These are phyloP conservation scores for Dictyostelium capitatum DNA, from an alignment of 78 protist species.

Conservation along the genomic window DNA sequence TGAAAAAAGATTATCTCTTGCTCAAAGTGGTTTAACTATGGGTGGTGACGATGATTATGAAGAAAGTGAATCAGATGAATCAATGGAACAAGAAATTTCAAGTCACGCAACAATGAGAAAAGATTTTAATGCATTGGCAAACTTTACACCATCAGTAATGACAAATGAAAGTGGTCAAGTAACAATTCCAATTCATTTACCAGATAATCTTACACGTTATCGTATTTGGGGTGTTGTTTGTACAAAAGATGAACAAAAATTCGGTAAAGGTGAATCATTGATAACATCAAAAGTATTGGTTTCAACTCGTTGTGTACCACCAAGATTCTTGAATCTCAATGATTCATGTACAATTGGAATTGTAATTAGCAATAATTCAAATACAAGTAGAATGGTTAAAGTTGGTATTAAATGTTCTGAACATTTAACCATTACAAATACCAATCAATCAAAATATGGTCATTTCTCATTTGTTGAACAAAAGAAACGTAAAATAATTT, in stretches of 20 bases:
- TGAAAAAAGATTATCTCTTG: background rate
- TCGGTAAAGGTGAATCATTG: slow-evolving; percentile 50
- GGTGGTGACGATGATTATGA: background rate
- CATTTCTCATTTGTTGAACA: slow-evolving; percentile 48
- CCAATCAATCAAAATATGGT: background rate
- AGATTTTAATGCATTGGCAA: slow-evolving; percentile 65
- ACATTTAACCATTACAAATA: background rate
- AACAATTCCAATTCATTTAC: slow-evolving; percentile 51
- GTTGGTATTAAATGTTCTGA: slow-evolving; percentile 58
- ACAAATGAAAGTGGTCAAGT: slow-evolving; percentile 36
- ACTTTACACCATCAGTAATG: slow-evolving; percentile 66
- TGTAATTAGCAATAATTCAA: slow-evolving; percentile 41
- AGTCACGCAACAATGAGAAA: slow-evolving; percentile 23
- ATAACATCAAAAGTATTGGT: slow-evolving; percentile 56
- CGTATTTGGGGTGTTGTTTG: slow-evolving; percentile 77
- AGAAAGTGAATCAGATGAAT: background rate
- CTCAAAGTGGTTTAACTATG: background rate
- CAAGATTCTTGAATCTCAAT: slow-evolving; percentile 55
- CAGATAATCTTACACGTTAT: slow-evolving; percentile 75
- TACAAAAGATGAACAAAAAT: slow-evolving; percentile 42
- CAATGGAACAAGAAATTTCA: slow-evolving; percentile 19
- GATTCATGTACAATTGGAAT: slow-evolving; percentile 42
- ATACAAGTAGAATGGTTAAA: slow-evolving; percentile 43
- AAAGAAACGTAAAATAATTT: slow-evolving; percentile 30
- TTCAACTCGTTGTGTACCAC: slow-evolving; percentile 79